Percentiles rank a stretch among this genome's conserved stretches.
These are phyloP conservation scores for Microcyclosporella mali DNA, from an alignment of 2,329 filamentous ascomycete species.

Conservation along the genomic window DNA sequence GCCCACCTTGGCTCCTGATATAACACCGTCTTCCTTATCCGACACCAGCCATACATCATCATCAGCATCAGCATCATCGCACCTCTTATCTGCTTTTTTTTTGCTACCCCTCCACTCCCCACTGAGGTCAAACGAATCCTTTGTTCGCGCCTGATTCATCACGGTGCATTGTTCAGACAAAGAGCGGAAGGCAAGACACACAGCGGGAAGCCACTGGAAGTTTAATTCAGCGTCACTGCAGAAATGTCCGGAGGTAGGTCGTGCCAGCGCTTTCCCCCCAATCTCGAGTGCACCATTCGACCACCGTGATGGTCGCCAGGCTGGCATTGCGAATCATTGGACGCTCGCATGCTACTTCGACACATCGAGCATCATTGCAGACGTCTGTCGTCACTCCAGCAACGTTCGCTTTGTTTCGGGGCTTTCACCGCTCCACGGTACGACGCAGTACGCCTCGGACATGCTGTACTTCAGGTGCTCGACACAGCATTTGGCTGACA, in stretches of 20 bases:
- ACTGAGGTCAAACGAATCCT: no score
- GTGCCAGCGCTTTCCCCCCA: not conserved
- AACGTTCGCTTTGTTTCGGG: not conserved
- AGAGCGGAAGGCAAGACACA: not conserved
- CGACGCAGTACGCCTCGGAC: not conserved
- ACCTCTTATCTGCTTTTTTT: no score
- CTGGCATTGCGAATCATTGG: constrained; percentile 1
- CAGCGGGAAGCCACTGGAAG: not conserved
- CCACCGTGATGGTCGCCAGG: constrained; percentile 5
- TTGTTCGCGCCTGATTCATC: no score
- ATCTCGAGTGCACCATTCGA: not conserved
- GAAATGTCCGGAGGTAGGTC: constrained; percentile 2
- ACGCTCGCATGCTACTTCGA: not conserved
- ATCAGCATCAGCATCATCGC: no score
- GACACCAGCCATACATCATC: no score
- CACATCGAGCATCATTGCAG: not conserved
- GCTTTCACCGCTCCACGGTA: not conserved
- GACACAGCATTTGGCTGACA: not conserved
- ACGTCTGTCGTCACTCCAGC: not conserved
- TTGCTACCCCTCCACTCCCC: no score
- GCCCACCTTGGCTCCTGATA: no score
- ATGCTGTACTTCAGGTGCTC: not conserved
- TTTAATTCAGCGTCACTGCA: not conserved
- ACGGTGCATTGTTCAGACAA: not conserved
- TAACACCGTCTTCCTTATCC: no score